Evolutionary conservation across 23 red algal species (phyloP).

Genomic region (Pyropia yezoensis): DNA sequence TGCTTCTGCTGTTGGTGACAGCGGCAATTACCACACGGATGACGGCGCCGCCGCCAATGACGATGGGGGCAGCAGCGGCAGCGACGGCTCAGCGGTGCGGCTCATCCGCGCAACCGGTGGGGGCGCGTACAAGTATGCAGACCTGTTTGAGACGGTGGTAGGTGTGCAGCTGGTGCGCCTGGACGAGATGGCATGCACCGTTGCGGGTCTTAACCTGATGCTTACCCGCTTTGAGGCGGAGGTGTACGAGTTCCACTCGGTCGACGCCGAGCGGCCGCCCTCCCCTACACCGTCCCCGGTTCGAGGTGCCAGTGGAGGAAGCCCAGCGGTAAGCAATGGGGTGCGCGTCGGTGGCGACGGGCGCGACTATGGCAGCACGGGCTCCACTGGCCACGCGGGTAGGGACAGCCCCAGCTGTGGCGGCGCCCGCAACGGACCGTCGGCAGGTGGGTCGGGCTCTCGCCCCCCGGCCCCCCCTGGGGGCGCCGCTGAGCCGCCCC

Average conservation of each 20-base stretch:
- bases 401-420: too few species aligned
- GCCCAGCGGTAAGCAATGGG: too few species aligned
- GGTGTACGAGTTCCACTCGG: constrained; percentile 39
- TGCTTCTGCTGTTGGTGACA: too few species aligned
- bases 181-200: constrained; percentile 92
- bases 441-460: too few species aligned
- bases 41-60: neutral
- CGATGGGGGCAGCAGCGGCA: too few species aligned
- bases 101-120: constrained; percentile 86
- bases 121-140: constrained; percentile 83
- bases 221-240: constrained; percentile 75
- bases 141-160: constrained; percentile 57
- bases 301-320: too few species aligned
- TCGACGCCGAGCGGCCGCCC: constrained; percentile 4
- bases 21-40: neutral
- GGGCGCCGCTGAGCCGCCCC: too few species aligned
- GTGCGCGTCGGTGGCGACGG: too few species aligned
- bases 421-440: neutral
- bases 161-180: constrained; percentile 47
- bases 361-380: constrained; percentile 1
- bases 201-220: constrained; percentile 87
- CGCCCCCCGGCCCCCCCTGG: too few species aligned
- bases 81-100: constrained; percentile 6
- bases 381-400: too few species aligned
- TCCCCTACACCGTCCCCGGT: neutral